Base-by-base conservation (phyloP, 2,329 filamentous ascomycete species). In the Aureobasidium sp. region DNA sequence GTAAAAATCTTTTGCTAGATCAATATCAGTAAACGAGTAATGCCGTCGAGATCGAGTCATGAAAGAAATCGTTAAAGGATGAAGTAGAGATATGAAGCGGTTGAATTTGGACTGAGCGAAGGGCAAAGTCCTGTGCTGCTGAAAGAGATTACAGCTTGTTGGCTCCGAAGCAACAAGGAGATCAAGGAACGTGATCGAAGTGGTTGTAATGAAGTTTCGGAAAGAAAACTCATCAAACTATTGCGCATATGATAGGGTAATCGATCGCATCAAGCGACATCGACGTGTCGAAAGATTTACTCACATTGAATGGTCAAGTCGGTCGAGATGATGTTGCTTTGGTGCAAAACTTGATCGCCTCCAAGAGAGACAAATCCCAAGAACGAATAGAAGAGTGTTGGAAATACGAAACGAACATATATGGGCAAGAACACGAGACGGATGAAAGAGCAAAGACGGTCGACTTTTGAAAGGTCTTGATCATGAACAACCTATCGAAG, bases 311-410 rank as follows among this genome's bases (percentile, higher is more conserved):
- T 60, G 25, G 45, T 51, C 57, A 45, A 41, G 20, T 51, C 29
- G 44, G 45, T 60, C 45, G 45, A 34, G 57, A 60, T 60, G 57
- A 37, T 49, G 57, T 51, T 60, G 44, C 57, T 60, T 60, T 59
- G 48, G 41, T 57, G 57, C 57, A 60, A 60, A 60, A 60, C 57
- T 60, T 60, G 57, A 60, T 60, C 57, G 57, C 34, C 57, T n/a
- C 15, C 57, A 51, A 27, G 31, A 51, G 36, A 51, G 45, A 41
- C 34, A 25, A 36, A 6, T n/a, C 29, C 14, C 25, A 17, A 60
- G 37, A 51, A 31, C 27, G 36, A 42, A 48, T 48, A 48, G 41
- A 22, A 41, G 45, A 25, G 12, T 14, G 25, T 29, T 31, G 57
- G 42, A 22, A 34, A 41, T 51, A 42, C 3, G 42, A 60, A 51